Base-by-base conservation (phyloP, 768 basidiomycete genomes). In the Trametes elegans region DNA sequence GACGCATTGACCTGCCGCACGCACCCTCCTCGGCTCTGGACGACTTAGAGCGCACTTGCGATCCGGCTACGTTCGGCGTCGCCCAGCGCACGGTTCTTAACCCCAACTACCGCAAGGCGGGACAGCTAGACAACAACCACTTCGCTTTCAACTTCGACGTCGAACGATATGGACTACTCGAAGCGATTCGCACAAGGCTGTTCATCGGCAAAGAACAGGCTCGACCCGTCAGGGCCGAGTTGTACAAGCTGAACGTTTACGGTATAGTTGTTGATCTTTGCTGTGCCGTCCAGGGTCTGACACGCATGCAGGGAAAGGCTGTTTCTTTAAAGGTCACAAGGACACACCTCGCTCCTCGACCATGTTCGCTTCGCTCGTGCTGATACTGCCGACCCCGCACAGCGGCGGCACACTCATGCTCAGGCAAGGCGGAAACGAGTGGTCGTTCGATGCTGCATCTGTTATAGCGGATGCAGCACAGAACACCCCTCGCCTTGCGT, bases 301-400 rank as follows among this genome's bases (percentile, higher is more conserved):
- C 36, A 7, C 32, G 36, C n/a, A 5, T 34, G 11, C 14, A 60
- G 60, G 52, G 3, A 28, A 46, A 21, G 55, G 43, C 36, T 55
- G 36, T 9, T 61, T 61, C 45, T 61, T 57, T 56, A 61, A 54
- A 34, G 7, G 42, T 1, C 55, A 61, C 39, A 45, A 54, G 42
- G 60, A 61, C 44, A 57, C 60, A 1, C 55, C 52, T 0, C 46
- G 55, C 24, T 36, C 32, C 4, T 19, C 42, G 31, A 43, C 21
- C 7, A 57, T 54, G 59, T 61, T 83, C 32, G 81, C 76, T 1
- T 80, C 80, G 0, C 71, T 84, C 6, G 74, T 82, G 0, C 59
- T 82, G 36, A 31, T 77, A 13, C 72, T 80, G 43, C 80, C 81
- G 14, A 74, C 74, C 3, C 24, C 55, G 0, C 76, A 82, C 56